Conservation (phyloP, 371 early-diverging fungal genomes). For the Dinochytrium kinnereticum region DNA sequence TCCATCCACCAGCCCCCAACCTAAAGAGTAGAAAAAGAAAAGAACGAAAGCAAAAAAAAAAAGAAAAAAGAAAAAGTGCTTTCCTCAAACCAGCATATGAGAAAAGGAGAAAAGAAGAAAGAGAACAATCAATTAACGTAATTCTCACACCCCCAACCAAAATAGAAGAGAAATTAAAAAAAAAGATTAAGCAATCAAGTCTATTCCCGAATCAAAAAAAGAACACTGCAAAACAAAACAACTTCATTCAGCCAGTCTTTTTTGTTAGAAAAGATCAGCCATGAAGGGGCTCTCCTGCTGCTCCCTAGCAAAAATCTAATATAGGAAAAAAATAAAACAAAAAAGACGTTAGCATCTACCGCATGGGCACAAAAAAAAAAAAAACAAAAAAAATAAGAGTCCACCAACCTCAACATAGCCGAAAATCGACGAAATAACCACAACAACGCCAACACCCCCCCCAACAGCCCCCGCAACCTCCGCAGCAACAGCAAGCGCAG, state of each 20-base stretch:
- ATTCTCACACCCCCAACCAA: neutral
- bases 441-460: conserved; percentile 98
- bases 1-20: neutral
- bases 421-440: conserved; percentile 98
- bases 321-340: conserved; percentile 65
- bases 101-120: neutral
- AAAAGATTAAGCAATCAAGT: neutral
- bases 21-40: neutral
- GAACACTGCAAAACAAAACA: neutral
- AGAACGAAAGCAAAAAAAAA: neutral
- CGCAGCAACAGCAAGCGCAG: conserved; percentile 90
- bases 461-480: conserved; percentile 95
- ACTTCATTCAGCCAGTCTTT: neutral
- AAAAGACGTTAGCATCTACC: conserved; percentile 8
- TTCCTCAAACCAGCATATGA: neutral
- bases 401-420: conserved; percentile 94
- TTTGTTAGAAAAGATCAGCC: conserved; percentile 26
- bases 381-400: conserved; percentile 14
- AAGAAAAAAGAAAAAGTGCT: neutral
- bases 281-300: conserved; percentile 72
- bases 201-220: no score
- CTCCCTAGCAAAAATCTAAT: conserved; percentile 96
- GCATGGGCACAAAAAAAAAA: conserved; percentile 59
- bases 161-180: neutral
- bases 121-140: neutral